Percentiles rank a stretch among this genome's conserved stretches.
These are phyloP conservation scores for Tricholoma bakamatsutake DNA, from an alignment of 768 basidiomycete genomes.

Conservation along the genomic window DNA sequence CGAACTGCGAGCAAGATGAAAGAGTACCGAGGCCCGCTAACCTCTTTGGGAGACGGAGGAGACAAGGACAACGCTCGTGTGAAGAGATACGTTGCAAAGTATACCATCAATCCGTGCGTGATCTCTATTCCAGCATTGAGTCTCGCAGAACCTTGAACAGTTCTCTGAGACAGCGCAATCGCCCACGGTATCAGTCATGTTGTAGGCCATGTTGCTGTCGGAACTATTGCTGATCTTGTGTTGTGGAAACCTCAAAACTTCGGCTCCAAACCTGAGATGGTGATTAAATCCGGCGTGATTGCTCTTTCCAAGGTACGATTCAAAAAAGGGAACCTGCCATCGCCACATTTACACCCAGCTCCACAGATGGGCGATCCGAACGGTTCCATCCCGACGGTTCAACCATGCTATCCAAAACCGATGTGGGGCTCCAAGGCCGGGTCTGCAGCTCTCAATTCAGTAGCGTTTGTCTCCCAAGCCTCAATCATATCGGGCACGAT, in stretches of 20 bases:
- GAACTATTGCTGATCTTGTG: conserved; percentile 88
- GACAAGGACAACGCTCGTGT: conserved; percentile 83
- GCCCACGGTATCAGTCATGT: conserved; percentile 88
- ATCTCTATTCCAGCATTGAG: neutral
- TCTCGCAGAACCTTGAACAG: neutral
- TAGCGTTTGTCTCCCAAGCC: conserved; percentile 78
- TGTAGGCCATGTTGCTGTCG: conserved; percentile 78
- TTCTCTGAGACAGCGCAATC: conserved; percentile 58
- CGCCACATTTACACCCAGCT: no score
- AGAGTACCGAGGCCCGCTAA: conserved; percentile 68
- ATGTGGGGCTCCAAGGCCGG: conserved; percentile 89
- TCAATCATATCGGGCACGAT: conserved; percentile 59
- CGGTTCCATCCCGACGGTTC: conserved; percentile 92
- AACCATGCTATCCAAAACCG: conserved; percentile 78
- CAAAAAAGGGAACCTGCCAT: neutral
- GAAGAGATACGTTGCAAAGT: conserved; percentile 93
- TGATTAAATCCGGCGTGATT: conserved; percentile 93
- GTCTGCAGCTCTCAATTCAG: conserved; percentile 79
- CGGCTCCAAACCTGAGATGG: conserved; percentile 88
- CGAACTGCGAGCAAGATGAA: conserved; percentile 95
- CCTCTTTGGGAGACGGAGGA: conserved; percentile 59
- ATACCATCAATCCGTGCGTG: conserved; percentile 94
- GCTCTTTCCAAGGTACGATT: conserved; percentile 74
- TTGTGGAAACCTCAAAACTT: conserved; percentile 95
- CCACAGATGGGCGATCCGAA: conserved; percentile 93